Base-by-base conservation (phyloP, 148 eudicot species). In the Fallopia convolvulus region DNA sequence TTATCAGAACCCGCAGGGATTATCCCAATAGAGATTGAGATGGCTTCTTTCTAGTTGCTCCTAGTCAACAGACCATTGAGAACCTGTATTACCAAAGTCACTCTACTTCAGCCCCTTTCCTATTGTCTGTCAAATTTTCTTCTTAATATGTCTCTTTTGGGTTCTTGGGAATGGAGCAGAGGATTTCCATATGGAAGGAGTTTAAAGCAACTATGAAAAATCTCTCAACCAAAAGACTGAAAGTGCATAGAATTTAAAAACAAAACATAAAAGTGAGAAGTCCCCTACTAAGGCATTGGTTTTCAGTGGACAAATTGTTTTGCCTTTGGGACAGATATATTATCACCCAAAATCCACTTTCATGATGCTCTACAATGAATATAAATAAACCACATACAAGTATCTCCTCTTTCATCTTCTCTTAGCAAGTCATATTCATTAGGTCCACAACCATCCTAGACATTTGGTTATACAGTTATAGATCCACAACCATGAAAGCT, bases 1-100 rank as follows among this genome's bases (percentile, higher is more conserved):
- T 92, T 92, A 82, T 95, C 97, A 40, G 99, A 95, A 81, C 97
- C 99, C 75, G 99, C 99, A 18, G 99, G 99, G 81, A 95, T 95
- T 41, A 95, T 91, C 70, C 99, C 97, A 80, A 92, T 92, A 23
- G 97, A 97, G 75, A 92, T 81, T 32, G 99, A 95, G 75, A 95
- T 91, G 74, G 93, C 99, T 83, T 95, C 99, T 81, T 91, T 88
- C 78, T 91, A 97, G 82, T 95, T 85, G 58, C 91, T 91, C 80
- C 99, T 84, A 76, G 86, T 84, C 74, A 92, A 89, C 50, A 95
- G 83, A 77, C 97, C 99, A 82, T 95, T 92, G 39, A 92, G 79
- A 85, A 95, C 97, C 99, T 95, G 90, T 79, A 72, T 63, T 53
- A 74, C 77, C 17, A 55, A 68, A 41, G 46, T 68, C 46, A 39